phyloP scores from a whole-genome alignment of 1,284 basidiomycete species.

The Paramarasmius palmivorus region DNA sequence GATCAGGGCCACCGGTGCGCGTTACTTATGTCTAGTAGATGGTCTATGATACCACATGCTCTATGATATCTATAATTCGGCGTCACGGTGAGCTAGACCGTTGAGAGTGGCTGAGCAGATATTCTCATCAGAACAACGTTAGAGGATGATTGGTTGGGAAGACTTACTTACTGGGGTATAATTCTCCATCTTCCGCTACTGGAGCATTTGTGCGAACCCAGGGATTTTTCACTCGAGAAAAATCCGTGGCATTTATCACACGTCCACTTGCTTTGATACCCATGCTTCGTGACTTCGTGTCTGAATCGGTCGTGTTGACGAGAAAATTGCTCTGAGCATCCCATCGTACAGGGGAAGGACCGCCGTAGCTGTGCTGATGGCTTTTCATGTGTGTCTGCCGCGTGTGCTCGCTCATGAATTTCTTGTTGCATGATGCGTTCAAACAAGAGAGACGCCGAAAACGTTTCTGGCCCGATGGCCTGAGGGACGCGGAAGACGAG shows the following conservation, averaged over 20 bases:
- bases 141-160: too few relatives aligned
- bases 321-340: slow-evolving; percentile 22
- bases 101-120: too few relatives aligned
- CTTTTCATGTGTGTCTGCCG: slow-evolving; percentile 17
- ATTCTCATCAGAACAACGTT: too few relatives aligned
- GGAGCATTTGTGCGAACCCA: slow-evolving; percentile 1
- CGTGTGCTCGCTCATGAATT: slow-evolving; percentile 21
- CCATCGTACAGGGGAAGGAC: slow-evolving; percentile 20
- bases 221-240: slow-evolving; percentile 17
- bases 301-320: slow-evolving; percentile 25
- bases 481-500: not conserved
- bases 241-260: slow-evolving; percentile 19
- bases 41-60: too few relatives aligned
- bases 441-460: slow-evolving; percentile 15
- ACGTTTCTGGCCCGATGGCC: not conserved
- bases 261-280: slow-evolving; percentile 22
- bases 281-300: slow-evolving; percentile 24
- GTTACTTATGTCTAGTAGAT: too few relatives aligned
- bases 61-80: too few relatives aligned
- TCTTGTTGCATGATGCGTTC: slow-evolving; percentile 15
- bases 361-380: slow-evolving; percentile 14
- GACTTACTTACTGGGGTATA: too few relatives aligned
- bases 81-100: too few relatives aligned
- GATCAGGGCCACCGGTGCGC: too few relatives aligned
- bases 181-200: not conserved